A percentile compares a stretch with the other conserved stretches of the same genome.
Evolutionary conservation across 805 yeast species (phyloP).

Genomic region (Candida piceae): DNA sequence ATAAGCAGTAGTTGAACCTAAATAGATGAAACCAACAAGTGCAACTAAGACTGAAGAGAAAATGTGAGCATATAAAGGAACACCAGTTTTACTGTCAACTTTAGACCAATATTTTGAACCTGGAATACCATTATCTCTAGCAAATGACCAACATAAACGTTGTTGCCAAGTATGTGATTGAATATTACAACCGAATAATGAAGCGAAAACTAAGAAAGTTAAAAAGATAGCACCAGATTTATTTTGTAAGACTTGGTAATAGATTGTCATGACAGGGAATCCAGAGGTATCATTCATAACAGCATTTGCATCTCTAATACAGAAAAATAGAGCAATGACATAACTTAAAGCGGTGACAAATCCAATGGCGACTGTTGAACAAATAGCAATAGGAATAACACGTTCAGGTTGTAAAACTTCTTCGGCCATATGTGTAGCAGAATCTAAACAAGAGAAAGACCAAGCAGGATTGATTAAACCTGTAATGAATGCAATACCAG

Average conservation of each 20-base stretch:
- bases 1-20: constrained; percentile 65
- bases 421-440: constrained; percentile 70
- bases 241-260: constrained; percentile 49
- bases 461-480: constrained; percentile 69
- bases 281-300: constrained; percentile 50
- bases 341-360: constrained; percentile 54
- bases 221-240: constrained; percentile 52
- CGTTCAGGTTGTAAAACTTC: constrained; percentile 55
- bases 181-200: constrained; percentile 56
- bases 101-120: constrained; percentile 47
- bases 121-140: constrained; percentile 61
- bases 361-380: constrained; percentile 61
- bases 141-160: constrained; percentile 62
- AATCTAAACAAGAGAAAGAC: constrained; percentile 65
- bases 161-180: constrained; percentile 67
- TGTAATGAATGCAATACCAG: constrained; percentile 60
- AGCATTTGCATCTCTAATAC: constrained; percentile 46
- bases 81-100: constrained; percentile 41
- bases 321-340: constrained; percentile 54
- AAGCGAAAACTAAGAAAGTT: constrained; percentile 42
- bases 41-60: constrained; percentile 50
- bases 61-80: constrained; percentile 58
- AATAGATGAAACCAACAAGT: constrained; percentile 53
- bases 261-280: constrained; percentile 60
- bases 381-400: constrained; percentile 56